Conservation (phyloP, 2,329 filamentous ascomycete species). For the Penicillium decumbens region DNA sequence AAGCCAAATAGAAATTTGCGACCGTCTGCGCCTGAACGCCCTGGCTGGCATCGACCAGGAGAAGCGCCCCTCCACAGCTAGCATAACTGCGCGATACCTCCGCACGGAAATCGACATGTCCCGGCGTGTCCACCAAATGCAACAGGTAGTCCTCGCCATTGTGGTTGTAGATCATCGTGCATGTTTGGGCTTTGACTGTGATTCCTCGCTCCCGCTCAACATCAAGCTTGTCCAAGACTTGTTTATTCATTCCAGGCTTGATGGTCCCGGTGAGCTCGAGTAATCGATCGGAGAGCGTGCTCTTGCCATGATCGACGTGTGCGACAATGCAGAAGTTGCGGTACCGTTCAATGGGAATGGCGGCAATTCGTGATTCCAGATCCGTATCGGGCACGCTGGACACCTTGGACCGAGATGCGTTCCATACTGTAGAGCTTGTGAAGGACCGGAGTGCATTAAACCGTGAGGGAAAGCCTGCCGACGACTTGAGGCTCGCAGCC, state of each 20-base stretch:
- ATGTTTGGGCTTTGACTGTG: conserved; percentile 98
- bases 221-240: conserved; percentile 94
- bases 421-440: conserved; percentile 26
- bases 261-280: conserved; percentile 95
- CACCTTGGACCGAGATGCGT: conserved; percentile 18
- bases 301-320: conserved; percentile 98
- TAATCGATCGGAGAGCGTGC: conserved; percentile 85
- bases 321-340: conserved; percentile 99
- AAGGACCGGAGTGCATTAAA: conserved; percentile 29
- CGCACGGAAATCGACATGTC: conserved; percentile 95
- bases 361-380: conserved; percentile 54
- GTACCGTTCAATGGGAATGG: conserved; percentile 51
- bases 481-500: conserved; percentile 29
- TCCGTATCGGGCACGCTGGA: conserved; percentile 38
- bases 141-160: conserved; percentile 83
- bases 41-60: conserved; percentile 93
- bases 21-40: conserved; percentile 97
- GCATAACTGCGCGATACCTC: conserved; percentile 95
- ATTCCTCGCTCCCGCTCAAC: conserved; percentile 95
- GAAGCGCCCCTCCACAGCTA: conserved; percentile 84
- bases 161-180: conserved; percentile 92
- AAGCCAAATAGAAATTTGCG: conserved; percentile 96
- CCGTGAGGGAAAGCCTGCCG: conserved; percentile 18
- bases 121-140: conserved; percentile 93
- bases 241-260: conserved; percentile 77